Percentiles rank a stretch among this genome's conserved stretches.
Conservation (phyloP, 768 basidiomycete genomes). For the Phaeolepiota aurea region DNA sequence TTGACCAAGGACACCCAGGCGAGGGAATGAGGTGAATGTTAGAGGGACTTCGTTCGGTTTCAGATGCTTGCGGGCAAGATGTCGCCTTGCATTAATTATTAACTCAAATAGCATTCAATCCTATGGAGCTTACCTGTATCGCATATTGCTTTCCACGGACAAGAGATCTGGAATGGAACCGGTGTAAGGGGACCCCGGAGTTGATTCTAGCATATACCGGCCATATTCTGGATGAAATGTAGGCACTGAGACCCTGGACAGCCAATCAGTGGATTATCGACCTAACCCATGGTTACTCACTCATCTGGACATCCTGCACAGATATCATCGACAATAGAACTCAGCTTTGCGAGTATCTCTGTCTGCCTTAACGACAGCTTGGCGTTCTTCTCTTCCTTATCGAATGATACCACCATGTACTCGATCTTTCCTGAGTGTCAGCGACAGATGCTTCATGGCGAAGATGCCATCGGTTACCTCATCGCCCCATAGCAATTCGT, state of each 20-base stretch:
- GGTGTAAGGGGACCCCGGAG: conserved; percentile 92
- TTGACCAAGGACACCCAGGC: conserved; percentile 78
- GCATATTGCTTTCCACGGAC: conserved; percentile 91
- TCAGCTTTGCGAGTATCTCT: conserved; percentile 82
- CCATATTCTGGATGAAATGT: conserved; percentile 98
- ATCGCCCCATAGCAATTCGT: conserved; percentile 95
- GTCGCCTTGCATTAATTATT: conserved; percentile 45
- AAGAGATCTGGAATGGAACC: conserved; percentile 81
- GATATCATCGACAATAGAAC: conserved; percentile 58
- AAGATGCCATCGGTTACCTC: conserved; percentile 53
- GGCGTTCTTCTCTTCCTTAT: conserved; percentile 71
- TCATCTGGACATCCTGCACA: conserved; percentile 47
- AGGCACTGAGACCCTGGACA: conserved; percentile 60
- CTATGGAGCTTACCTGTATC: conserved; percentile 55
- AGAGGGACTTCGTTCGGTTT: conserved; percentile 82
- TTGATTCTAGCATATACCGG: conserved; percentile 97
- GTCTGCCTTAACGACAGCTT: conserved; percentile 90
- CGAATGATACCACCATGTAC: conserved; percentile 89
- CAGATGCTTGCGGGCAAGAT: conserved; percentile 76
- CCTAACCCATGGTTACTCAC: conserved; percentile 27
- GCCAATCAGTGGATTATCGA: conserved; percentile 2
- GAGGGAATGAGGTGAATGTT: conserved; percentile 93
- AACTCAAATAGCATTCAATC: not conserved
- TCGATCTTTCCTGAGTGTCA: conserved; percentile 56
- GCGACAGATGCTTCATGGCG: conserved; percentile 2